phyloP scores from a whole-genome alignment of 73 alveolate genomes.

The Halteria grandinella region DNA sequence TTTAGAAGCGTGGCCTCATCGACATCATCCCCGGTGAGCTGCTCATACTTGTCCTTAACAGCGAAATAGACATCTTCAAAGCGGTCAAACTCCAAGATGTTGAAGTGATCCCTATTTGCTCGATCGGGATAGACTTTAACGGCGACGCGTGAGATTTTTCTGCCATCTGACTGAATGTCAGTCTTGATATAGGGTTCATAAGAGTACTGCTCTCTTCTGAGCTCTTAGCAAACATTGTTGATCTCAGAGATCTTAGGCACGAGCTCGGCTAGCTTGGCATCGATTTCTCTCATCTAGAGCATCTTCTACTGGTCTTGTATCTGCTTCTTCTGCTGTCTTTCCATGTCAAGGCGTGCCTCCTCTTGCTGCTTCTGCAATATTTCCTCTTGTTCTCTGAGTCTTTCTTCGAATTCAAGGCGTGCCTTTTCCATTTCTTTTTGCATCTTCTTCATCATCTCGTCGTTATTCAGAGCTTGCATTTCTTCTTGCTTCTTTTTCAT shows the following conservation, averaged over 20 bases:
- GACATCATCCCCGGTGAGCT: conserved; percentile 30
- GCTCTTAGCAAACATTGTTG: conserved; percentile 57
- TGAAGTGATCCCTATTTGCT: conserved; percentile 46
- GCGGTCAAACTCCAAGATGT: conserved; percentile 35
- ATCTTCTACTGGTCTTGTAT: conserved; percentile 46
- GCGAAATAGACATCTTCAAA: conserved; percentile 37
- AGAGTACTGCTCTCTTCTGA: conserved; percentile 44
- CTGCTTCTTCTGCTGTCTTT: conserved; percentile 46
- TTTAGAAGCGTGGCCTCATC: conserved; percentile 36
- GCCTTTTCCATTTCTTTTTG: conserved; percentile 57
- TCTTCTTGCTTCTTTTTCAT: conserved; percentile 35
- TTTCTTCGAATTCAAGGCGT: conserved; percentile 32
- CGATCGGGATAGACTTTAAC: conserved; percentile 63
- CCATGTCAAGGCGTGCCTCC: conserved; percentile 44
- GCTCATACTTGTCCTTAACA: conserved; percentile 36
- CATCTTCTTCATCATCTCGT: conserved; percentile 37
- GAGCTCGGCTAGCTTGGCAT: conserved; percentile 50
- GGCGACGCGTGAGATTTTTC: conserved; percentile 61
- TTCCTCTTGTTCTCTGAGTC: conserved; percentile 49
- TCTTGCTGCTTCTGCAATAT: conserved; percentile 24
- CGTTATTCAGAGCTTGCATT: conserved; percentile 18
- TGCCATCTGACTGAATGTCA: conserved; percentile 61
- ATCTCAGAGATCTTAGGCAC: conserved; percentile 53
- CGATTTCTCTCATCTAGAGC: conserved; percentile 42
- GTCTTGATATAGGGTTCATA: conserved; percentile 66